phyloP scores from a whole-genome alignment of 345 rosid species.

The Luvunga scandens region DNA sequence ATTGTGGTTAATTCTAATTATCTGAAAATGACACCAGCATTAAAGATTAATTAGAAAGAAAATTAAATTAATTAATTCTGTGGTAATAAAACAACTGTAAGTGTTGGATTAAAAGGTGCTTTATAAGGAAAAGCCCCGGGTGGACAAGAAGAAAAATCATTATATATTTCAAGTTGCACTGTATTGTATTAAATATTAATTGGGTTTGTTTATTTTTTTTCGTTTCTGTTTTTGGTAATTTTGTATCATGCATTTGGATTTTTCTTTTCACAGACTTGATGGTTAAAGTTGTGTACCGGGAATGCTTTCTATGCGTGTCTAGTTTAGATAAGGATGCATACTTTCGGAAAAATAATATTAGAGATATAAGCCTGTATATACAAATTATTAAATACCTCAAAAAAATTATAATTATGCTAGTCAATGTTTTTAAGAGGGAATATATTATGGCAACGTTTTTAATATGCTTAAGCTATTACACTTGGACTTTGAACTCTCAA shows the following conservation, averaged over 20 bases:
- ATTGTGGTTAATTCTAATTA: constrained; percentile 10
- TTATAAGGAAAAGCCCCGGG: neutral
- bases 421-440: too few species aligned
- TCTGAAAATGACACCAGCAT: constrained; percentile 21
- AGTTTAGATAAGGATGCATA: too few species aligned
- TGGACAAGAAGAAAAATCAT: neutral
- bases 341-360: too few species aligned
- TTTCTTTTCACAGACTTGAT: too few species aligned
- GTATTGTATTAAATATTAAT: neutral
- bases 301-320: too few species aligned
- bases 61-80: neutral
- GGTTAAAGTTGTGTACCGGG: too few species aligned
- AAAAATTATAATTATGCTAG: too few species aligned
- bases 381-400: too few species aligned
- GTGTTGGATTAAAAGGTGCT: neutral
- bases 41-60: neutral
- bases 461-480: neutral
- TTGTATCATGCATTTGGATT: too few species aligned
- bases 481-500: neutral
- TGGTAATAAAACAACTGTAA: neutral
- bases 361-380: too few species aligned
- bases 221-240: too few species aligned
- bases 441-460: neutral
- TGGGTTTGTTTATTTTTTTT: neutral
- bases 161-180: neutral